Evolutionary conservation across 768 basidiomycete genomes (phyloP).

Genomic region (Boletus fagicola): DNA sequence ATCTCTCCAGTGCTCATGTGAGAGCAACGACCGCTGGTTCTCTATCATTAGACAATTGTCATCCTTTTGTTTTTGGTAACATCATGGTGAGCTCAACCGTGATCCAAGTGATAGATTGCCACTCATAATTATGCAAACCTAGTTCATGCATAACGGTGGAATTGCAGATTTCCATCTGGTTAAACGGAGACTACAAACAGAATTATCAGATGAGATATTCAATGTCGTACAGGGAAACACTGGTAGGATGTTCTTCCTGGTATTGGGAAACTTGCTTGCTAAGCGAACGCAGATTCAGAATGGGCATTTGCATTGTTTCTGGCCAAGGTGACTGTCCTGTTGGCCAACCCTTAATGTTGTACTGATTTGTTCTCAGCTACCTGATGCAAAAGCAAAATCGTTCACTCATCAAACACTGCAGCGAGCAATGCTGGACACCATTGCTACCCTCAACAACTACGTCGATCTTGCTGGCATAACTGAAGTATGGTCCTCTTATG

Average conservation of each 20-base stretch:
- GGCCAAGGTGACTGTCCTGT: slow-evolving; percentile 55
- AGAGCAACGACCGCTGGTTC: slow-evolving; percentile 92
- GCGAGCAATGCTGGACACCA: slow-evolving; percentile 86
- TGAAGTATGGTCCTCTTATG: slow-evolving; percentile 48
- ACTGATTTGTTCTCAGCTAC: slow-evolving; percentile 50
- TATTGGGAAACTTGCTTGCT: not conserved
- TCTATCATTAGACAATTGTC: slow-evolving; percentile 90
- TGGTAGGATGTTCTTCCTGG: slow-evolving; percentile 42
- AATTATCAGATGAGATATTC: slow-evolving; percentile 81
- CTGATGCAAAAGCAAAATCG: slow-evolving; percentile 69
- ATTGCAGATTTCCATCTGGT: slow-evolving; percentile 80
- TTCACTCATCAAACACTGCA: slow-evolving; percentile 74
- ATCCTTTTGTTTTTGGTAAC: slow-evolving; percentile 90
- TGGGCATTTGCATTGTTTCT: slow-evolving; percentile 95
- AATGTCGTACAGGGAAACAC: slow-evolving; percentile 90
- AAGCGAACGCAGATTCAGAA: slow-evolving; percentile 70
- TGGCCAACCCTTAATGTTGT: not conserved
- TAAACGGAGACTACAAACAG: slow-evolving; percentile 76
- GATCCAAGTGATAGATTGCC: not conserved
- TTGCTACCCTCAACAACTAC: slow-evolving; percentile 72
- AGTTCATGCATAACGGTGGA: slow-evolving; percentile 99
- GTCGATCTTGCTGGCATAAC: slow-evolving; percentile 69
- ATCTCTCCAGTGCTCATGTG: slow-evolving; percentile 70
- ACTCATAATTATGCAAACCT: not conserved
- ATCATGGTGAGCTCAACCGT: slow-evolving; percentile 64